Conservation (phyloP, 257 asterid genomes). For the Eucommia ulmoides region DNA sequence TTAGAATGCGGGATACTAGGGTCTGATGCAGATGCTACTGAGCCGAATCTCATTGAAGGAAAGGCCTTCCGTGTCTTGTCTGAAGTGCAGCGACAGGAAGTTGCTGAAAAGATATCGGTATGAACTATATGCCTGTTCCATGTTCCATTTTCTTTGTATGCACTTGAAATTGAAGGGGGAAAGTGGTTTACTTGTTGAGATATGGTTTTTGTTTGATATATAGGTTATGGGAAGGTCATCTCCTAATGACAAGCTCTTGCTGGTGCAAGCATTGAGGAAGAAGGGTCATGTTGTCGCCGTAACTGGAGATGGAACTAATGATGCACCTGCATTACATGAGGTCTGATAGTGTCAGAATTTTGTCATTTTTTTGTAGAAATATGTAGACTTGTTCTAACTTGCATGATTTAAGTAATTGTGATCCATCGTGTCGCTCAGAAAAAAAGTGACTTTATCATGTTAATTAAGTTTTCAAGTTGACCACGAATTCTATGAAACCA, state of each 20-base stretch:
- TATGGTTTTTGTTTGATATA: constrained; percentile 2
- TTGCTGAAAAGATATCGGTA: constrained; percentile 88
- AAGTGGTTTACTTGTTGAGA: constrained; percentile 1
- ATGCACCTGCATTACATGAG: constrained; percentile 99
- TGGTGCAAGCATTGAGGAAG: constrained; percentile 91
- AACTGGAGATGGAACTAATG: constrained; percentile 98
- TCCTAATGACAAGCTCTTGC: constrained; percentile 87
- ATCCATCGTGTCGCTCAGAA: neutral
- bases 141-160: neutral
- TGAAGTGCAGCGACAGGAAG: constrained; percentile 47
- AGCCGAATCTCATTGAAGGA: constrained; percentile 88
- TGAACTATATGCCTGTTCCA: constrained; percentile 8
- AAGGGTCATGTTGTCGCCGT: constrained; percentile 93
- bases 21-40: constrained; percentile 63
- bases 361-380: neutral
- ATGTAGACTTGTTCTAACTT: neutral
- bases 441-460: neutral
- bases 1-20: constrained; percentile 82
- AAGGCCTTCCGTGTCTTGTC: constrained; percentile 54
- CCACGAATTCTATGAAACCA: neutral
- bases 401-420: neutral
- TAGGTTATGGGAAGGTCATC: constrained; percentile 99
- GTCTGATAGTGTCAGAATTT: constrained; percentile 19
- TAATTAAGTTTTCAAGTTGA: neutral
- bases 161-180: neutral